Evolutionary conservation across 352 stramenopile genomes (phyloP).

Genomic region (Phytophthora constricta): DNA sequence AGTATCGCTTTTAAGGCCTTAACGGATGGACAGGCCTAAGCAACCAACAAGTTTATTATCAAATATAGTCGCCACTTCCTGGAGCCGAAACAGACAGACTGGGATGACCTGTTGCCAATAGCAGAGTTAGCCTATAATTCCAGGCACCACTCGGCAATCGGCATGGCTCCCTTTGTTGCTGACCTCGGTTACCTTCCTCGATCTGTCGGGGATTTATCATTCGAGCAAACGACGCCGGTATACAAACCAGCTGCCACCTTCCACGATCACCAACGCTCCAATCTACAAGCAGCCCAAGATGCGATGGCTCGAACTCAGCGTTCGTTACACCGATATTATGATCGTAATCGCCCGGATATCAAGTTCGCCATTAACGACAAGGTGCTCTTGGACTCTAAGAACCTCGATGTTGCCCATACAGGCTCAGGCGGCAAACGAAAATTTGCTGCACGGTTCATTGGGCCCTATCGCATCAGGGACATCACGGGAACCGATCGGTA

Average conservation of each 20-base stretch:
- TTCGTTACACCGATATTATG: constrained; percentile 4
- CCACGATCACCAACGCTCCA: neutral
- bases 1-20: constrained; percentile 7
- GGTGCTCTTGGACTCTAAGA: constrained; percentile 11
- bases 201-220: constrained; percentile 8
- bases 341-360: constrained; percentile 4
- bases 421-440: constrained; percentile 6
- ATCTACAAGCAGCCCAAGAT: neutral
- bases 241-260: neutral
- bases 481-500: neutral
- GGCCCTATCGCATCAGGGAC: constrained; percentile 1
- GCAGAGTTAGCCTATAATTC: constrained; percentile 17
- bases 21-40: constrained; percentile 8
- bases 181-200: constrained; percentile 18
- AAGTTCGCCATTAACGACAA: constrained; percentile 3
- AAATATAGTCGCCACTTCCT: constrained; percentile 12
- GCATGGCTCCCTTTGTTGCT: neutral
- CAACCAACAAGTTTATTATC: constrained; percentile 14
- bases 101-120: neutral
- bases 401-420: constrained; percentile 12
- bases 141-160: constrained; percentile 3
- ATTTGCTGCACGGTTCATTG: constrained; percentile 10
- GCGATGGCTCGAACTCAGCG: constrained; percentile 12
- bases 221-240: too few relatives aligned
- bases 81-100: constrained; percentile 6